phyloP scores from a whole-genome alignment of 2,329 filamentous ascomycete species.

The Berkeleyomyces basicola region DNA sequence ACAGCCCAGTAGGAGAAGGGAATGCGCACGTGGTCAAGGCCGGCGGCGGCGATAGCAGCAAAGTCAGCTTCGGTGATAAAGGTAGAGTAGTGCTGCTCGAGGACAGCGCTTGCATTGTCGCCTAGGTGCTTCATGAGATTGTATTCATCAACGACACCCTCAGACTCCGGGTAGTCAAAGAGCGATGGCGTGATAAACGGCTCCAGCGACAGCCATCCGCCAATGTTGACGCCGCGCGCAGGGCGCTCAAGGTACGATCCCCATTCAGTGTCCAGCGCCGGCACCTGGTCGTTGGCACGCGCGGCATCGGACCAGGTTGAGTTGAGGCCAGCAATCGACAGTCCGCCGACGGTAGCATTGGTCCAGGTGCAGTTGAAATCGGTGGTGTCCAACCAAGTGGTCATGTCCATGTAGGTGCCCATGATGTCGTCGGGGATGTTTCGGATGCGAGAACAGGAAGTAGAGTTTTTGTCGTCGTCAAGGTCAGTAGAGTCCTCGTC shows the following conservation, averaged over 20 bases:
- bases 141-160: slow-evolving; percentile 31
- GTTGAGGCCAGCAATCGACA: slow-evolving; percentile 55
- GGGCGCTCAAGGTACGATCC: slow-evolving; percentile 45
- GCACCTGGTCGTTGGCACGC: slow-evolving; percentile 46
- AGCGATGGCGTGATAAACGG: slow-evolving; percentile 63
- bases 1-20: slow-evolving; percentile 45
- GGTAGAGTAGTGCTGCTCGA: slow-evolving; percentile 33
- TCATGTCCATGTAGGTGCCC: slow-evolving; percentile 51
- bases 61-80: slow-evolving; percentile 36
- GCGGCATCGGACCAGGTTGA: slow-evolving; percentile 51
- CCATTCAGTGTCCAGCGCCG: slow-evolving; percentile 44
- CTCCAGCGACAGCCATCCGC: slow-evolving; percentile 58
- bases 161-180: slow-evolving; percentile 33
- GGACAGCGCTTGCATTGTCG: slow-evolving; percentile 23
- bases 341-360: slow-evolving; percentile 45
- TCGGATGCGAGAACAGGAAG: slow-evolving; percentile 4
- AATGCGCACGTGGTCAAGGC: slow-evolving; percentile 42
- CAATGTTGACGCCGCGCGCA: slow-evolving; percentile 54
- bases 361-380: slow-evolving; percentile 66
- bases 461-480: not conserved
- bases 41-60: slow-evolving; percentile 36
- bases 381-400: slow-evolving; percentile 53
- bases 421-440: slow-evolving; percentile 35
- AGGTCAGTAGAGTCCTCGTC: not conserved
- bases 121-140: slow-evolving; percentile 34